A percentile compares a stretch with the other conserved stretches of the same genome.
Evolutionary conservation across 208 protist species (phyloP).

Genomic region (Acanthamoeba triangularis): DNA sequence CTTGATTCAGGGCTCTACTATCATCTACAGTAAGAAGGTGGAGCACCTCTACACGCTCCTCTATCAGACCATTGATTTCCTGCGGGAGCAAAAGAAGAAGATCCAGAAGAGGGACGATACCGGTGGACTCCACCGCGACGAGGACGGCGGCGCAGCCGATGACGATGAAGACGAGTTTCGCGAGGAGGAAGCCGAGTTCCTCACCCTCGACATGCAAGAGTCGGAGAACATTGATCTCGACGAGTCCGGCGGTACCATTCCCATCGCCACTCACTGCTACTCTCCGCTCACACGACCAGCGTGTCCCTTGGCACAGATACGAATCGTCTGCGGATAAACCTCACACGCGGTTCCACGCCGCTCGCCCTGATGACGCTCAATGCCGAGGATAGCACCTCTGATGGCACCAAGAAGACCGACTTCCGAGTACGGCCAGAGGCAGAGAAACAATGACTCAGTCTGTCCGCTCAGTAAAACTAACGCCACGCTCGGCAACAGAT

Average conservation of each 20-base stretch:
- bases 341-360: neutral
- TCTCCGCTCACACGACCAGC: too few relatives aligned
- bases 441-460: neutral
- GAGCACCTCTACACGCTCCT: conserved; percentile 90
- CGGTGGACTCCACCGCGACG: neutral
- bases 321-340: conserved; percentile 10
- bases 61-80: conserved; percentile 87
- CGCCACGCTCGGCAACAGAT: conserved; percentile 26
- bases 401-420: conserved; percentile 71
- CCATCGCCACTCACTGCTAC: too few relatives aligned
- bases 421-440: neutral
- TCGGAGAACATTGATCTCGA: conserved; percentile 79
- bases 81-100: conserved; percentile 82
- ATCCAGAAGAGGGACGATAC: conserved; percentile 12
- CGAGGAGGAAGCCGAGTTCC: conserved; percentile 84
- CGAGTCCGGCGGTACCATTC: neutral
- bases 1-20: conserved; percentile 90
- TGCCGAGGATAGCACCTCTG: conserved; percentile 23
- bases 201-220: conserved; percentile 83
- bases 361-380: conserved; percentile 53
- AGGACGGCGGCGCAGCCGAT: conserved; percentile 75
- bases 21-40: conserved; percentile 91
- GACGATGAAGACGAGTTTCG: conserved; percentile 61
- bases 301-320: neutral
- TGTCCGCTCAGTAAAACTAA: neutral